Evolutionary conservation across 257 asterid genomes (phyloP), one percentile per base, ranked within the genome.

Genomic region (Solanum commersonii): DNA sequence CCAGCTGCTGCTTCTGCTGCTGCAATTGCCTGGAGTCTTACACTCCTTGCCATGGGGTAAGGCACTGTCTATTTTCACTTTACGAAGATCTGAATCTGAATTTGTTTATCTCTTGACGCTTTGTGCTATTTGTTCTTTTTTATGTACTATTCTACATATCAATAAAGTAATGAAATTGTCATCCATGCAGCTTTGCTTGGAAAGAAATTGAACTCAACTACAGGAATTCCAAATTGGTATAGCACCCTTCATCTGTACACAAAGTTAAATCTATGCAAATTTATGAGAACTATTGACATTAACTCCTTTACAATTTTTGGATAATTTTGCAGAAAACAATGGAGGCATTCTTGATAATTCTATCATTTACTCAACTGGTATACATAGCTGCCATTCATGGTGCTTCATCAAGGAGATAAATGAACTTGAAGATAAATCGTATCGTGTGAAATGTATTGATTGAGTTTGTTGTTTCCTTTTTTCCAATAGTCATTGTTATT

Each of bases 41-140:
- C 98, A 35, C 92, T 92, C 83, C 98, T 96, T 44, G 98, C 99
- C 91, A 95, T 94, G 98, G 99, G 99, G 99, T 96, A 92, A 87
- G 12, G 20, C 83, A 20, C 10, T 2, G 3, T 35, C 31, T 35
- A 22, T 74, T 20, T 74, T 18, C 52, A 22, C 83, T 74, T 10
- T 1, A 37, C 10, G 5, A 13, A 37, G 5, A 74, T 74, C 52
- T 74, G 31, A 74, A 22, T 74, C 31, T 74, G 83, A 37, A 37
- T 74, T 37, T n/a, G 15, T 68, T 37, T n/a, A n/a, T 68, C 23
- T 72, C 10, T 42, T 3, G 33, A 79, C 10, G 9, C 33, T 7
- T 79, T 27, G 52, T 11, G 82, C 82, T 20, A 74, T 74, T 29
- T 15, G 20, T 18, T 46, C 27, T 2, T 22, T 81, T 29, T 56